Evolutionary conservation across 768 basidiomycete species (phyloP), one percentile per base, ranked within the genome.

Genomic region (Pleurotus tuoliensis): DNA sequence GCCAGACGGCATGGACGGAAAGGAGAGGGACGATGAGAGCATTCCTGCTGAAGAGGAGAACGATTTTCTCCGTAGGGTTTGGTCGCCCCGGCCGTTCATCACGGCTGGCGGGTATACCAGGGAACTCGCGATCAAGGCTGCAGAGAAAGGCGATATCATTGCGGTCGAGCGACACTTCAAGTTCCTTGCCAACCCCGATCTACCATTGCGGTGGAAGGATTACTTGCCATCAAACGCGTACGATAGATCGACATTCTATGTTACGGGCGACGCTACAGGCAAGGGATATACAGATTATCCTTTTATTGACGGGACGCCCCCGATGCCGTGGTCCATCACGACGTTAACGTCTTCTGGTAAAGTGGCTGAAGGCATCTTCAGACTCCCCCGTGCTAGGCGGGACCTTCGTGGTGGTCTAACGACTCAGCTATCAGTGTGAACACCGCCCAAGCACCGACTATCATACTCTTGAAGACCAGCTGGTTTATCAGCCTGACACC

Each of bases 251-350:
- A 67, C 47, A 7, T 71, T 66, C 51, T 67, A 67, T 51, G 16
- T 61, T 1, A 6, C 22, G 2, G 69, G 71, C 18, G 57, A 70
- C 48, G n/a, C 62, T 13, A 59, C 56, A 9, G 61, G 66, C 0
- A 13, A 20, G 6, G 70, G 69, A 22, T 73, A 73, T 58, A 71
- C 56, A 2, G 71, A 73, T 40, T 66, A 65, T 48, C 60, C 64
- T 13, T 69, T 68, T 38, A 11, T 34, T 11, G 30, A 34, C 30
- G 30, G 11, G 11, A 34, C 30, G 30, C 11, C 30, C 0, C 11
- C 30, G 30, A 2, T 4, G 11, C 30, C 11, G 30, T 11, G 3
- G 30, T 9, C 11, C 11, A 11, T 4, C 30, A 9, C 30, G 2
- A 34, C 30, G 9, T 11, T 11, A 9, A 4, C 30, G 30, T 34